Conservation (phyloP, 1,284 basidiomycete species). For the Trichosporon ovoides region DNA sequence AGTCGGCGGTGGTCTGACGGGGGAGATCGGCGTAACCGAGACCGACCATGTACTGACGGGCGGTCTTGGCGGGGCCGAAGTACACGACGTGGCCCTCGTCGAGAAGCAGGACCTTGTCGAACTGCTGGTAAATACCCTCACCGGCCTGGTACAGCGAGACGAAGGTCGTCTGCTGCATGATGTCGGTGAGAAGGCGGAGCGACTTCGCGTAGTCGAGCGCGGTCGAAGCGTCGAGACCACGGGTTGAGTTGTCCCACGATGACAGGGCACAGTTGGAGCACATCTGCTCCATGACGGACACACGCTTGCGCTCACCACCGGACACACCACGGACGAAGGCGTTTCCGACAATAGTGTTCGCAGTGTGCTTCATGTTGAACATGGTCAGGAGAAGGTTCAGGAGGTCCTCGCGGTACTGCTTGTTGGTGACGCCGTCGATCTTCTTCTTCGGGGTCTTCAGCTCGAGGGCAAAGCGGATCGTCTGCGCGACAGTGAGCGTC, state of each 20-base stretch:
- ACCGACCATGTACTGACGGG: conserved; percentile 53
- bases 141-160: conserved; percentile 58
- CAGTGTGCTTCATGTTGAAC: conserved; percentile 59
- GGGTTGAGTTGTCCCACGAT: conserved; percentile 54
- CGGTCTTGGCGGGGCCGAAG: conserved; percentile 54
- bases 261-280: conserved; percentile 48
- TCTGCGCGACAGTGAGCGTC: conserved; percentile 58
- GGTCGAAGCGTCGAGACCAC: conserved; percentile 55
- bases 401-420: conserved; percentile 54
- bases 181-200: conserved; percentile 56
- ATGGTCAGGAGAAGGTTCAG: conserved; percentile 56
- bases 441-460: conserved; percentile 55
- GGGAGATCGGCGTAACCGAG: conserved; percentile 52
- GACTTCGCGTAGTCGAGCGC: conserved; percentile 58
- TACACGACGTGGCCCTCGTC: conserved; percentile 54
- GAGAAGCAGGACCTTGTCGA: conserved; percentile 63
- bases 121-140: conserved; percentile 60
- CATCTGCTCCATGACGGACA: conserved; percentile 58
- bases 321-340: conserved; percentile 53
- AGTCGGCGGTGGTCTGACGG: conserved; percentile 60
- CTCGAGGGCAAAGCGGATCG: conserved; percentile 54
- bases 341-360: conserved; percentile 54
- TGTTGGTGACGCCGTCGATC: conserved; percentile 51
- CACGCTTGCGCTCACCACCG: conserved; percentile 49
- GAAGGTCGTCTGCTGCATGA: conserved; percentile 50